Percentiles rank a stretch among this genome's conserved stretches.
Evolutionary conservation across 257 asterid species (phyloP).

Genomic region (Forsythia viridissima): DNA sequence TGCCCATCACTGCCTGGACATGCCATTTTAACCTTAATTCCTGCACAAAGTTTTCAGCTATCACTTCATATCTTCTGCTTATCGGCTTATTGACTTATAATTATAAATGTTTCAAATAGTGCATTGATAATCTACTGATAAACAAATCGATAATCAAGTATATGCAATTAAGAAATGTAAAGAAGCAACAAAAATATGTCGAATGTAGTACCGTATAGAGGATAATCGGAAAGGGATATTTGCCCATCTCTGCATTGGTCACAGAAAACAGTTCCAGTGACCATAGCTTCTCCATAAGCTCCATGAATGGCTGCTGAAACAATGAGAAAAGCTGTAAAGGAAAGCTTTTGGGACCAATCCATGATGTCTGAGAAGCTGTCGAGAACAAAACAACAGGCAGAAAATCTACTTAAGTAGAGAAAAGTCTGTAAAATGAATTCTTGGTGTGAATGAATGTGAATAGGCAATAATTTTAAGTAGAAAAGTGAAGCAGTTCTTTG

Average conservation of each 20-base stretch:
- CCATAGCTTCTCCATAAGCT: conserved; percentile 54
- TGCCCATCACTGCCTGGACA: conserved; percentile 82
- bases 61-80: no score
- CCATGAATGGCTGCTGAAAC: conserved; percentile 49
- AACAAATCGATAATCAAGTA: background rate
- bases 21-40: conserved; percentile 65
- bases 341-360: conserved; percentile 50
- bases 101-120: background rate
- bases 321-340: conserved; percentile 51
- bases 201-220: conserved; percentile 53
- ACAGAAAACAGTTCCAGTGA: conserved; percentile 87
- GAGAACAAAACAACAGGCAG: conserved; percentile 5
- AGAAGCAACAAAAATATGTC: background rate
- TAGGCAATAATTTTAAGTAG: background rate
- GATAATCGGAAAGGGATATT: conserved; percentile 75
- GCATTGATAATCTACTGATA: background rate
- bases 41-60: conserved; percentile 34
- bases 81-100: background rate
- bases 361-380: conserved; percentile 30
- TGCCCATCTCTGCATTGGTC: conserved; percentile 96
- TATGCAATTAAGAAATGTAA: background rate
- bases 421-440: conserved; percentile 21
- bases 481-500: conserved; percentile 12
- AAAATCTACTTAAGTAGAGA: conserved; percentile 19
- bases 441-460: conserved; percentile 37